Evolutionary conservation across 306 rosid genomes (phyloP).

Genomic region (Astragalus membranaceus): DNA sequence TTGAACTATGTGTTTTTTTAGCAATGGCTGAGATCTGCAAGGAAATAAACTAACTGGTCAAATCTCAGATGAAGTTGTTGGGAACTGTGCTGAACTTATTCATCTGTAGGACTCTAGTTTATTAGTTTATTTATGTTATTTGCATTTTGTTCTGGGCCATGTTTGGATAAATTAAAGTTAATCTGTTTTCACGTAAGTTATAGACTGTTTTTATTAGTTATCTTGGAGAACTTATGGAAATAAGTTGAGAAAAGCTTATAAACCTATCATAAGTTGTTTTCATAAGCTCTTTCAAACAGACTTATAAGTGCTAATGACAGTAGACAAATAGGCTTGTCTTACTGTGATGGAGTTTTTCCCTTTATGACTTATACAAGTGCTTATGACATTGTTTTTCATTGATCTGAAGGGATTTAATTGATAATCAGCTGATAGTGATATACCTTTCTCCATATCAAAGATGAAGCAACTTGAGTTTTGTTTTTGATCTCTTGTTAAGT

Average conservation of each 20-base stretch:
- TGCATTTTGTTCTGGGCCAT: too few relatives aligned
- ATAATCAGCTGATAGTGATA: constrained; percentile 64
- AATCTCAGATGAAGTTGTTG: constrained; percentile 88
- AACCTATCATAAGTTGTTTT: too few relatives aligned
- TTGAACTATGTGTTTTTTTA: background rate
- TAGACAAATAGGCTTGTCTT: too few relatives aligned
- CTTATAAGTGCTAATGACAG: too few relatives aligned
- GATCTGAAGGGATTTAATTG: constrained; percentile 64
- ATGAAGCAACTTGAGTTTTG: constrained; percentile 68
- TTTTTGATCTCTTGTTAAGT: too few relatives aligned
- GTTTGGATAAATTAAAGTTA: too few relatives aligned
- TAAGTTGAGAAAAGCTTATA: too few relatives aligned
- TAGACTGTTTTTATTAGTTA: too few relatives aligned
- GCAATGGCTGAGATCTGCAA: constrained; percentile 51
- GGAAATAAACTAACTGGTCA: constrained; percentile 80
- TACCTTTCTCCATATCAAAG: constrained; percentile 75
- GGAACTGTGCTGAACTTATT: constrained; percentile 55
- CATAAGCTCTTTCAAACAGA: too few relatives aligned
- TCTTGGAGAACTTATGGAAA: too few relatives aligned
- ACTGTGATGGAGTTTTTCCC: background rate
- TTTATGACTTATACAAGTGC: background rate
- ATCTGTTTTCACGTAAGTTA: too few relatives aligned
- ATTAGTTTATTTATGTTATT: too few relatives aligned
- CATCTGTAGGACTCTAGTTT: constrained; percentile 31
- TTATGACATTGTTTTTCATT: background rate